A percentile compares a stretch with the other conserved stretches of the same genome.
Evolutionary conservation across 176 grass and related monocot genomes (phyloP).

Genomic region (Juncus inflexus): DNA sequence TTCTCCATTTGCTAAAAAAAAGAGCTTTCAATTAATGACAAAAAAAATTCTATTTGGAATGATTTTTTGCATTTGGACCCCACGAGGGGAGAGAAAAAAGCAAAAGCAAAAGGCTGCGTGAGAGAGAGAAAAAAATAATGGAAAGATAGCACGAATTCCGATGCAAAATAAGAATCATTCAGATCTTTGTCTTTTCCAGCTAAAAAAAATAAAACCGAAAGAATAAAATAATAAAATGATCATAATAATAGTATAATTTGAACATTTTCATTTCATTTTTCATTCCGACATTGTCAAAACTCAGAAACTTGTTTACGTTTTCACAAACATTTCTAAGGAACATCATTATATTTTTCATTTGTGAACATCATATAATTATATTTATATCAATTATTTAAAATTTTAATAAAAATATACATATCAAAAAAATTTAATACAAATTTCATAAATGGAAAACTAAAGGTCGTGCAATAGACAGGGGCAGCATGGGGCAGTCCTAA

Average conservation of each 20-base stretch:
- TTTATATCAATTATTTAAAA: too few relatives aligned
- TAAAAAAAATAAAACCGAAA: not conserved
- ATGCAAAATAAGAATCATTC: conserved; percentile 46
- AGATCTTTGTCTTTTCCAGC: conserved; percentile 49
- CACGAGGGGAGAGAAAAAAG: conserved; percentile 23
- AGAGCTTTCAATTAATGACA: too few relatives aligned
- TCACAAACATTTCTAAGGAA: conserved; percentile 33
- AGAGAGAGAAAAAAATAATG: conserved; percentile 25
- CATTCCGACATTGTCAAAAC: conserved; percentile 30
- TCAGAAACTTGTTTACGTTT: conserved; percentile 17
- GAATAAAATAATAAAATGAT: not conserved
- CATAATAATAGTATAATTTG: conserved; percentile 9
- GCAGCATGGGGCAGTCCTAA: not conserved
- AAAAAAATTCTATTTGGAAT: too few relatives aligned
- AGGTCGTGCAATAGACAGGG: not conserved
- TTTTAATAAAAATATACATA: too few relatives aligned
- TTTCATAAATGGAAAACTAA: too few relatives aligned
- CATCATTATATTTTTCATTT: conserved; percentile 9
- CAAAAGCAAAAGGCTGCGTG: conserved; percentile 34
- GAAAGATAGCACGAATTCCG: conserved; percentile 44
- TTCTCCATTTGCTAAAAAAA: too few relatives aligned
- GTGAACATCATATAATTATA: too few relatives aligned
- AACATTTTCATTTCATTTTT: too few relatives aligned
- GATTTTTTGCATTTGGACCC: too few relatives aligned
- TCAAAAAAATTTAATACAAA: too few relatives aligned